Evolutionary conservation across 1,284 basidiomycete genomes (phyloP).

Genomic region (Vanrija pseudolonga): DNA sequence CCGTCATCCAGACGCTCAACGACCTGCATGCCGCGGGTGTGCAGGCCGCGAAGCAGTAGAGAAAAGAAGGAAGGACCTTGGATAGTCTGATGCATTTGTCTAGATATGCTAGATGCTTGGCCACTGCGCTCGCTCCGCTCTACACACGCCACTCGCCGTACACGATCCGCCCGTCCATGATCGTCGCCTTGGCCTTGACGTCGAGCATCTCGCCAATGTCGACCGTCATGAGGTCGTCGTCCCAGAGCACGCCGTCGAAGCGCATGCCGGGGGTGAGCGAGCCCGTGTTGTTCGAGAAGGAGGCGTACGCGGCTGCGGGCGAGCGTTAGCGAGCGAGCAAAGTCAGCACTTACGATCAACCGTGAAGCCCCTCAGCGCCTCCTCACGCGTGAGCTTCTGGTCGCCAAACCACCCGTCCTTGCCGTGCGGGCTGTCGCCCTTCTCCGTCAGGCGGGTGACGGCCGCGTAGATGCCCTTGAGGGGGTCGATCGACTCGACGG

Average conservation of each 20-base stretch:
- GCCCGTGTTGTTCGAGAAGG: conserved; percentile 64
- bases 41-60: conserved; percentile 2
- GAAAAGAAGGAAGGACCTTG: neutral
- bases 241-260: conserved; percentile 79
- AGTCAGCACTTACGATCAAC: conserved; percentile 54
- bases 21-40: conserved; percentile 6
- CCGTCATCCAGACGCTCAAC: conserved; percentile 1
- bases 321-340: neutral
- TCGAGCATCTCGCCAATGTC: conserved; percentile 61
- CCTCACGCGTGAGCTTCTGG: conserved; percentile 66
- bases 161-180: conserved; percentile 69
- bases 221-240: conserved; percentile 71
- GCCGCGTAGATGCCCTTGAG: conserved; percentile 77
- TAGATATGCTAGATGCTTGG: too few relatives aligned
- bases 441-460: conserved; percentile 63
- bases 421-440: conserved; percentile 78
- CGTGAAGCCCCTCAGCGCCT: conserved; percentile 70
- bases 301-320: conserved; percentile 66
- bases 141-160: conserved; percentile 46
- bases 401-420: conserved; percentile 69
- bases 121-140: too few relatives aligned
- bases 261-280: conserved; percentile 68
- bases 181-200: conserved; percentile 69
- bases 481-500: conserved; percentile 62
- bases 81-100: neutral